These are phyloP conservation scores for Andrographis paniculata DNA, from an alignment of 305 asterid species.

Conservation along the genomic window DNA sequence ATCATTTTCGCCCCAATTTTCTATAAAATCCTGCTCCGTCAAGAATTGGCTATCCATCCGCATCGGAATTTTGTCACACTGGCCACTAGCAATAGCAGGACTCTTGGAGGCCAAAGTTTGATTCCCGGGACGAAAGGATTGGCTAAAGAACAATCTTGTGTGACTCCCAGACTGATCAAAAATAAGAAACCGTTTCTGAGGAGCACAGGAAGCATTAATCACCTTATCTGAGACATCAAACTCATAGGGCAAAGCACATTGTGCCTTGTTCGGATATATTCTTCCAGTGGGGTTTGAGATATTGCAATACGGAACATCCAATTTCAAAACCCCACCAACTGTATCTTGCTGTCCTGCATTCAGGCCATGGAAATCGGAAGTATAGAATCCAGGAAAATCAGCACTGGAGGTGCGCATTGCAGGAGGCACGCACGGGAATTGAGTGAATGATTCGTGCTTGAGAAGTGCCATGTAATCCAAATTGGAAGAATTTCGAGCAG, in stretches of 20 bases:
- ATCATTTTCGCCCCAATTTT: constrained; percentile 22
- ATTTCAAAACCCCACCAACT: constrained; percentile 12
- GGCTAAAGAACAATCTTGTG: constrained; percentile 37
- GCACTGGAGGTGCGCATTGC: constrained; percentile 21
- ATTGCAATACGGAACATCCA: constrained; percentile 14
- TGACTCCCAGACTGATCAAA: constrained; percentile 48
- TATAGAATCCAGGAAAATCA: constrained; percentile 16
- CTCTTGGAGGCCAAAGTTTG: constrained; percentile 18
- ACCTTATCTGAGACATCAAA: constrained; percentile 21
- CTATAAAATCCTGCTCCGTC: constrained; percentile 17
- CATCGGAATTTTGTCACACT: too few relatives aligned
- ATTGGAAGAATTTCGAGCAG: constrained; percentile 30
- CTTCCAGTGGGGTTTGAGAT: constrained; percentile 16
- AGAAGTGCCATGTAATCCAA: constrained; percentile 26
- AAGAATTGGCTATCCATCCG: constrained; percentile 15
- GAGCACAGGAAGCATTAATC: constrained; percentile 17
- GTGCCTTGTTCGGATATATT: constrained; percentile 18
- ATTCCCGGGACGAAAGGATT: constrained; percentile 18
- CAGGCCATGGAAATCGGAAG: constrained; percentile 4
- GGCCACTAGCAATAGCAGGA: too few relatives aligned
- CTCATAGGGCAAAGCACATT: constrained; percentile 12
- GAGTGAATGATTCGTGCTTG: constrained; percentile 22
- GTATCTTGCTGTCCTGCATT: not conserved
- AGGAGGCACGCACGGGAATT: constrained; percentile 29
- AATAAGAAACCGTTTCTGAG: constrained; percentile 41